Base-by-base conservation (phyloP, 2,329 filamentous ascomycete species). In the Scytalidium sp. region DNA sequence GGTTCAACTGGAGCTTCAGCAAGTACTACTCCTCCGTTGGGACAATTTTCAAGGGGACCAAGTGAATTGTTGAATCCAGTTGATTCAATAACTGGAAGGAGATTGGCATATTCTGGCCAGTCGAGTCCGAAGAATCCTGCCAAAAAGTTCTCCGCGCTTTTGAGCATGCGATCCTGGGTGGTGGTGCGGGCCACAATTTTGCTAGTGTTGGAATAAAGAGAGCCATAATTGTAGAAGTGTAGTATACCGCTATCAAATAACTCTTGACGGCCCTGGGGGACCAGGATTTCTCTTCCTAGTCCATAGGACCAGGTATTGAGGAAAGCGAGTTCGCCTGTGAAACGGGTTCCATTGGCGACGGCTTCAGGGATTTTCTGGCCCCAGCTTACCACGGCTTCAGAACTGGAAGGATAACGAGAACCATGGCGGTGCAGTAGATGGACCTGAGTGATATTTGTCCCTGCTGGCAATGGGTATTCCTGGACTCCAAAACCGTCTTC, bases 41-140 rank as follows among this genome's bases (percentile, higher is more conserved):
- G 78, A 61, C 87, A 91, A 52, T 81, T 79, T 46, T 82, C 69
- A 53, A 84, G 83, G 1, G 85, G 86, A 1, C 84, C 84, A 6
- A 89, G 72, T 1, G 84, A 87, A 62, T 89, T 90, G 68, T 90
- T 90, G 65, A 80, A 86, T 2, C 72, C 72, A 1, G 63, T 60
- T 15, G 74, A 69, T 60, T 91, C 87, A 39, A 90, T 87, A 10
- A 87, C 83, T 13, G 87, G 74, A 59, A 89, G 82, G n/a, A 90
- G 76, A 0, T 83, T 88, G 6, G 78, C 86, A 61, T 90, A 88
- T 23, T 83, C 76, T 1, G 82, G 76, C 87, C 87, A 91, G 43
- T 85, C 79, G 0, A 90, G 75, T 1, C 87, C 87, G 61, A 91
- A 91, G 70, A 91, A 91, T 0, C 88, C 88, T 5, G 87, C 84